phyloP scores from a whole-genome alignment of 768 basidiomycete species.

The Phaeolepiota aurea region DNA sequence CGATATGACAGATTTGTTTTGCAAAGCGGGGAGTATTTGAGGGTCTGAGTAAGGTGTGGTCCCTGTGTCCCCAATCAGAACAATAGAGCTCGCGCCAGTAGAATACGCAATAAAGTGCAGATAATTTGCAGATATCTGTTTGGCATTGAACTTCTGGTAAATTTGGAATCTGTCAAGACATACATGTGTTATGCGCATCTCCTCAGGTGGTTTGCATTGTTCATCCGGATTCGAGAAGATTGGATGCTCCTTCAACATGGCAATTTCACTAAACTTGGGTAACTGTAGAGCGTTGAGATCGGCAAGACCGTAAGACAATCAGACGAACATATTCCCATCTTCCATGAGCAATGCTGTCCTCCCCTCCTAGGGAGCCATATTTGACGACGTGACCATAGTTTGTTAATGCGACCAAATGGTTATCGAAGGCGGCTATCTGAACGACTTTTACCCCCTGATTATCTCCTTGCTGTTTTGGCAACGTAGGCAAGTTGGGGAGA shows the following conservation, averaged over 20 bases:
- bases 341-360: slow-evolving; percentile 26
- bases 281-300: slow-evolving; percentile 33
- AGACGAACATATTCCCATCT: slow-evolving; percentile 66
- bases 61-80: slow-evolving; percentile 59
- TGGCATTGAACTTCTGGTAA: slow-evolving; percentile 7
- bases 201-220: slow-evolving; percentile 25
- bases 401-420: slow-evolving; percentile 71
- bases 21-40: slow-evolving; percentile 63
- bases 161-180: slow-evolving; percentile 14
- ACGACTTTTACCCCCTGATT: slow-evolving; percentile 37
- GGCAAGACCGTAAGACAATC: neutral
- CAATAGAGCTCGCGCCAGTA: slow-evolving; percentile 58
- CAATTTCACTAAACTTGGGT: slow-evolving; percentile 62
- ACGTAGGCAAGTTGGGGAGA: slow-evolving; percentile 51
- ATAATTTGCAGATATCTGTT: slow-evolving; percentile 81
- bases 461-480: slow-evolving; percentile 20
- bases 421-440: slow-evolving; percentile 75
- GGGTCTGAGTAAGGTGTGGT: slow-evolving; percentile 37
- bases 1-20: slow-evolving; percentile 74
- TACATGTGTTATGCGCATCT: slow-evolving; percentile 74
- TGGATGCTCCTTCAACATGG: slow-evolving; percentile 35
- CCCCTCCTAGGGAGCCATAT: slow-evolving; percentile 38
- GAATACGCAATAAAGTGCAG: slow-evolving; percentile 77
- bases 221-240: slow-evolving; percentile 28
- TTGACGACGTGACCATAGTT: slow-evolving; percentile 72